Conservation (phyloP, 1,284 basidiomycete species). For the Vanrija sp. region DNA sequence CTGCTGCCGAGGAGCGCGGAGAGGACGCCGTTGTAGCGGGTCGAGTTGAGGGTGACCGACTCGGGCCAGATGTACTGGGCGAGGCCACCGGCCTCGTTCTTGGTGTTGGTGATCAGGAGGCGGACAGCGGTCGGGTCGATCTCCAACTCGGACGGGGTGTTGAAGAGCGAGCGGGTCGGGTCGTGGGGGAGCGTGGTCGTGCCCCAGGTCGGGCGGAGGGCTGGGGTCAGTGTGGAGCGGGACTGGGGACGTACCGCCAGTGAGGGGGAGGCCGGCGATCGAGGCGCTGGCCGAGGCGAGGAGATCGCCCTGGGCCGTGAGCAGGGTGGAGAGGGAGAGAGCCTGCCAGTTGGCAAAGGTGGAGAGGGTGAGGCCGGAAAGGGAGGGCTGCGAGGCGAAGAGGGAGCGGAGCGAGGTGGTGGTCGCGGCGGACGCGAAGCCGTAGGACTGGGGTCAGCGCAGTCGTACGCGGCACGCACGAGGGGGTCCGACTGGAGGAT, state of each 20-base stretch:
- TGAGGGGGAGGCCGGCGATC: constrained; percentile 24
- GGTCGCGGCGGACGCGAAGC: constrained; percentile 58
- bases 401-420: constrained; percentile 57
- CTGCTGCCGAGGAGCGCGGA: constrained; percentile 53
- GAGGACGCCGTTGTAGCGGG: constrained; percentile 51
- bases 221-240: constrained; percentile 14
- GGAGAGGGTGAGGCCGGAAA: constrained; percentile 13
- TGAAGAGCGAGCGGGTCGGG: constrained; percentile 62
- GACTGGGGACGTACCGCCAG: constrained; percentile 23
- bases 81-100: constrained; percentile 62
- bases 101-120: constrained; percentile 64
- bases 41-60: constrained; percentile 33
- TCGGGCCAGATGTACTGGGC: constrained; percentile 49
- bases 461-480: too few relatives aligned
- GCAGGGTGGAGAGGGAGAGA: constrained; percentile 55
- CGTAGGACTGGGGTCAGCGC: too few relatives aligned
- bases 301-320: constrained; percentile 55
- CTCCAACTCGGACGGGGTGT: constrained; percentile 59
- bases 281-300: constrained; percentile 40
- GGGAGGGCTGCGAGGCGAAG: constrained; percentile 55
- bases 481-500: constrained; percentile 75
- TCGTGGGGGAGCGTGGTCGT: constrained; percentile 31
- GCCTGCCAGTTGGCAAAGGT: constrained; percentile 54
- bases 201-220: constrained; percentile 34
- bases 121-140: constrained; percentile 57